Percentiles rank a stretch among this genome's conserved stretches.
These are phyloP conservation scores for Fusarium sp. DNA, from an alignment of 2,329 filamentous ascomycete species.

Conservation along the genomic window DNA sequence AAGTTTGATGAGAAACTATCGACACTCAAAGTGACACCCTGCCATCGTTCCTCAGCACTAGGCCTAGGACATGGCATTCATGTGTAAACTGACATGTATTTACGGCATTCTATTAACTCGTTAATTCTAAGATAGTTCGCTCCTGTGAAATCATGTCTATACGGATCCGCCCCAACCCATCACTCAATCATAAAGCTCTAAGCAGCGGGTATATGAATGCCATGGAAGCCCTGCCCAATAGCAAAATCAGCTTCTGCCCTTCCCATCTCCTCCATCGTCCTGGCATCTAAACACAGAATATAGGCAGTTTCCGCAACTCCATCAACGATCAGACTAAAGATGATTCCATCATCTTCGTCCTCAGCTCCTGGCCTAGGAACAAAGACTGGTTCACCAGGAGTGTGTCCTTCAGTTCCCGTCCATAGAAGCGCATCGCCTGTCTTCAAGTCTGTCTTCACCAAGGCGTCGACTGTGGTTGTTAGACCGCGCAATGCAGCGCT, in stretches of 20 bases:
- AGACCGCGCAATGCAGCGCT: slow-evolving; percentile 66
- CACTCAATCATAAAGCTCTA: background rate
- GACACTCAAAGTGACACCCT: background rate
- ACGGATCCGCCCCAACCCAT: background rate
- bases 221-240: slow-evolving; percentile 75
- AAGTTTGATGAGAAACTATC: background rate
- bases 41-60: background rate
- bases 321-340: slow-evolving; percentile 74
- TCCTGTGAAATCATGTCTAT: slow-evolving; percentile 1
- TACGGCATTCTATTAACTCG: background rate
- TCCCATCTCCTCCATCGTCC: slow-evolving; percentile 71
- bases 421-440: slow-evolving; percentile 67
- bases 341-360: slow-evolving; percentile 72
- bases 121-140: background rate
- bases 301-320: slow-evolving; percentile 71
- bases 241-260: slow-evolving; percentile 72
- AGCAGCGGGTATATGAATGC: slow-evolving; percentile 57
- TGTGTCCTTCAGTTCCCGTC: slow-evolving; percentile 69
- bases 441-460: slow-evolving; percentile 73
- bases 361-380: slow-evolving; percentile 59
- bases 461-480: slow-evolving; percentile 70
- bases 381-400: slow-evolving; percentile 78
- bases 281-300: slow-evolving; percentile 73
- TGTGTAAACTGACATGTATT: background rate
- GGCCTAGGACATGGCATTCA: background rate